Conservation (phyloP, 768 basidiomycete species). For the Tubosaeta brunneosetosa region DNA sequence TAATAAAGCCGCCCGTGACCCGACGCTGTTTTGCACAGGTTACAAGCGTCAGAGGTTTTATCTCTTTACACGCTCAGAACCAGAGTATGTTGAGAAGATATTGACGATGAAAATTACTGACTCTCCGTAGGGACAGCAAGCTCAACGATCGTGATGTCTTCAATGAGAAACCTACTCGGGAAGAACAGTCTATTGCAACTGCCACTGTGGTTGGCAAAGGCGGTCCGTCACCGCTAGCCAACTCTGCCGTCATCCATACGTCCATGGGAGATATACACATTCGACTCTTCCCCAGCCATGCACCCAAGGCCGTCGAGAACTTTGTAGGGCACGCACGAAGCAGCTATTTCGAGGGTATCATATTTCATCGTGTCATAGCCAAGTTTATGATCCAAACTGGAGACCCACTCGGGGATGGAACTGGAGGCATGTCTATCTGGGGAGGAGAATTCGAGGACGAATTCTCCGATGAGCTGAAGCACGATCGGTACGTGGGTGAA, state of each 20-base stretch:
- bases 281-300: slow-evolving; percentile 83
- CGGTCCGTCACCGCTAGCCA: slow-evolving; percentile 69
- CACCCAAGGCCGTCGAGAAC: slow-evolving; percentile 96
- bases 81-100: slow-evolving; percentile 60
- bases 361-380: slow-evolving; percentile 96
- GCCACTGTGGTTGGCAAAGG: slow-evolving; percentile 44
- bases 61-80: slow-evolving; percentile 86
- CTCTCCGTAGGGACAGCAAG: slow-evolving; percentile 64
- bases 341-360: slow-evolving; percentile 86
- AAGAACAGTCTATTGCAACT: slow-evolving; percentile 86
- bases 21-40: slow-evolving; percentile 88
- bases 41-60: slow-evolving; percentile 93
- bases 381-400: slow-evolving; percentile 99
- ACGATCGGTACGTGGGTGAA: slow-evolving; percentile 64
- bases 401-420: slow-evolving; percentile 92
- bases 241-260: slow-evolving; percentile 88
- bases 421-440: slow-evolving; percentile 90
- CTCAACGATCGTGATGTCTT: slow-evolving; percentile 92
- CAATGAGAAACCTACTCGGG: slow-evolving; percentile 95
- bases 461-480: slow-evolving; percentile 81
- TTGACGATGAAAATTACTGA: not conserved
- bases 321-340: slow-evolving; percentile 89
- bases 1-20: slow-evolving; percentile 79
- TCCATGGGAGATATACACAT: slow-evolving; percentile 92
- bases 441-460: slow-evolving; percentile 90